Conservation (phyloP, 768 basidiomycete genomes). For the Lactifluus subvellereus region DNA sequence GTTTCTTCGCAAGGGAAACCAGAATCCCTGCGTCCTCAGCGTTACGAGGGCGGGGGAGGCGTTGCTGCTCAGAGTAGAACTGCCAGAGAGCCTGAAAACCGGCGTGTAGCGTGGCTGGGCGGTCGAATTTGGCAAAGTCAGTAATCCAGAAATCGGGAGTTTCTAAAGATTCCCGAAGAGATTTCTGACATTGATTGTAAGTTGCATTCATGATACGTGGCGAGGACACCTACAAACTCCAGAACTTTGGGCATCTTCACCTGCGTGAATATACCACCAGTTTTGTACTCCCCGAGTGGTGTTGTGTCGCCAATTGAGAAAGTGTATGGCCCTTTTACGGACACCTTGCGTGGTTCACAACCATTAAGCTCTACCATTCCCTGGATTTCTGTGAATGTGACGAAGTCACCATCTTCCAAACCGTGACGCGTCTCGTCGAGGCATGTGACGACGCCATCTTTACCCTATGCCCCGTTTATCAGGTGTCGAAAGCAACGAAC, state of each 20-base stretch:
- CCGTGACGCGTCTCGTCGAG: conserved; percentile 97
- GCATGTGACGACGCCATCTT: conserved; percentile 92
- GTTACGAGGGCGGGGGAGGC: conserved; percentile 80
- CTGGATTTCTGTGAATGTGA: conserved; percentile 93
- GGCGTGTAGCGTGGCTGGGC: conserved; percentile 82
- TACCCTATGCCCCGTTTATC: conserved; percentile 44
- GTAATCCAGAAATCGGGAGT: conserved; percentile 87
- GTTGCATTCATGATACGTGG: not conserved
- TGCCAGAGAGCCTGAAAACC: conserved; percentile 92
- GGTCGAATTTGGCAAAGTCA: conserved; percentile 96
- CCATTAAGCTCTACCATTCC: conserved; percentile 91
- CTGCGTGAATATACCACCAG: conserved; percentile 94
- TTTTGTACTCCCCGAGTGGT: conserved; percentile 65
- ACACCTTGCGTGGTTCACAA: conserved; percentile 85
- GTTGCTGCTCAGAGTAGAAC: conserved; percentile 57
- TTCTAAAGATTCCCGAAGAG: conserved; percentile 76
- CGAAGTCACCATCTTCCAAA: conserved; percentile 96
- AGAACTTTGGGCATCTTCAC: conserved; percentile 98
- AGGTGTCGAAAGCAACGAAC: not conserved
- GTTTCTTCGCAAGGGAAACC: conserved; percentile 70
- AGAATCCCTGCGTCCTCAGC: conserved; percentile 68
- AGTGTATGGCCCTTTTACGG: conserved; percentile 96
- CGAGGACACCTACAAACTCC: conserved; percentile 66
- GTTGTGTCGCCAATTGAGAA: conserved; percentile 94
- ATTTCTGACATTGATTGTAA: conserved; percentile 58